A percentile compares a stretch with the other conserved stretches of the same genome.
These are phyloP conservation scores for Coprinopsis marcescibilis DNA, from an alignment of 768 basidiomycete species.

Conservation along the genomic window DNA sequence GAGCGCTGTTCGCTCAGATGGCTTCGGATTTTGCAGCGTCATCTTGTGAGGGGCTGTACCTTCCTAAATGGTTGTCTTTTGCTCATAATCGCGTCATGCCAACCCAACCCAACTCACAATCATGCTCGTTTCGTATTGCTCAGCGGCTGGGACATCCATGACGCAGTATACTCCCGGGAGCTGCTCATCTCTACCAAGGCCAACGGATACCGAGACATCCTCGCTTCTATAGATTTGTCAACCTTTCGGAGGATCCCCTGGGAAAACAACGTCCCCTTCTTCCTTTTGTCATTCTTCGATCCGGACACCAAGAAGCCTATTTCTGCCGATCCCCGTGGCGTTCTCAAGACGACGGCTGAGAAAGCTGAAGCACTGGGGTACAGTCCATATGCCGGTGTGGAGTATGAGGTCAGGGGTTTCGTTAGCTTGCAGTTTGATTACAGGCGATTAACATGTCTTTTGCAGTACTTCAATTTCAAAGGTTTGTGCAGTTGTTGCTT, in stretches of 20 bases:
- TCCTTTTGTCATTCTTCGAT: constrained; percentile 86
- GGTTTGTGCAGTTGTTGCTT: too few relatives aligned
- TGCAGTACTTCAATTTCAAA: constrained; percentile 82
- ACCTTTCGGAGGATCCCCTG: constrained; percentile 87
- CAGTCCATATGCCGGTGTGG: constrained; percentile 78
- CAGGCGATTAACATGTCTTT: neutral
- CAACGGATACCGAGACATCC: constrained; percentile 89
- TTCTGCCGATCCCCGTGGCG: constrained; percentile 81
- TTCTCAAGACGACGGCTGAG: constrained; percentile 55
- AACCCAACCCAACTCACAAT: constrained; percentile 1
- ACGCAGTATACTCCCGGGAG: constrained; percentile 77
- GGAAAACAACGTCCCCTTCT: constrained; percentile 90
- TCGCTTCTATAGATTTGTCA: constrained; percentile 81
- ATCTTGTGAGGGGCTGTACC: constrained; percentile 59
- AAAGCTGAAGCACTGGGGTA: constrained; percentile 43
- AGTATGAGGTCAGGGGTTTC: constrained; percentile 71
- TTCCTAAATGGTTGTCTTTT: neutral
- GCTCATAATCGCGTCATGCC: neutral
- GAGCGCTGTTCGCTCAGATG: constrained; percentile 68
- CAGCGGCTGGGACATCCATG: constrained; percentile 93
- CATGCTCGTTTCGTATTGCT: neutral
- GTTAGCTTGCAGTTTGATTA: neutral
- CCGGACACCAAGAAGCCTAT: constrained; percentile 78
- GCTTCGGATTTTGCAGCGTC: constrained; percentile 92
- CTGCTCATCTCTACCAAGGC: constrained; percentile 84